Percentiles rank a stretch among this genome's conserved stretches.
Evolutionary conservation across 2,329 filamentous ascomycete species (phyloP).

Genomic region (Colletotrichum viniferum): DNA sequence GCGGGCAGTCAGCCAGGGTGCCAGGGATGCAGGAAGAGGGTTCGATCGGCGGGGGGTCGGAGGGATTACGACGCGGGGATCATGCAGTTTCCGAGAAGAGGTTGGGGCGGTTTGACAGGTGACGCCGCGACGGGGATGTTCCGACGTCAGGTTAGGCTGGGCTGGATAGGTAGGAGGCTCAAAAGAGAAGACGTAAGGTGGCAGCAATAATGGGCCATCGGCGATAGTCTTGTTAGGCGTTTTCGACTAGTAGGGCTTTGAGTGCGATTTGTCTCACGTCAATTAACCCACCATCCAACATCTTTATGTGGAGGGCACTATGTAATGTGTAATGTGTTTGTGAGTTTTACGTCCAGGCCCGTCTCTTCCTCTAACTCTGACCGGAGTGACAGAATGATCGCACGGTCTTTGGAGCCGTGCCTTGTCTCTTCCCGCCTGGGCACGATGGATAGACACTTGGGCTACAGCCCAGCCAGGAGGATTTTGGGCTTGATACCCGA

Average conservation of each 20-base stretch:
- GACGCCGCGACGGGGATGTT: constrained; percentile 2
- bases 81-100: constrained; percentile 1
- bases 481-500: neutral
- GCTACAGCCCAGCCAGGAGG: neutral
- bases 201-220: neutral
- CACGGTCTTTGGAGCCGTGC: neutral
- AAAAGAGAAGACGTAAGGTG: neutral
- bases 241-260: neutral
- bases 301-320: neutral
- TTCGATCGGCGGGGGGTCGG: neutral
- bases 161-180: neutral
- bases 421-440: neutral
- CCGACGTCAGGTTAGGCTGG: neutral
- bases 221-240: neutral
- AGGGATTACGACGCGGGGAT: constrained; percentile 10
- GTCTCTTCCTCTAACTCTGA: neutral
- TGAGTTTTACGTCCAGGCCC: neutral
- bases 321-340: neutral
- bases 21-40: neutral
- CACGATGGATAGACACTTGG: neutral
- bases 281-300: neutral
- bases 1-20: neutral
- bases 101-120: neutral
- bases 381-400: neutral
- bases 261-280: neutral